Evolutionary conservation across 257 asterid species (phyloP), one percentile per base, ranked within the genome.

Genomic region (Catharanthus roseus): DNA sequence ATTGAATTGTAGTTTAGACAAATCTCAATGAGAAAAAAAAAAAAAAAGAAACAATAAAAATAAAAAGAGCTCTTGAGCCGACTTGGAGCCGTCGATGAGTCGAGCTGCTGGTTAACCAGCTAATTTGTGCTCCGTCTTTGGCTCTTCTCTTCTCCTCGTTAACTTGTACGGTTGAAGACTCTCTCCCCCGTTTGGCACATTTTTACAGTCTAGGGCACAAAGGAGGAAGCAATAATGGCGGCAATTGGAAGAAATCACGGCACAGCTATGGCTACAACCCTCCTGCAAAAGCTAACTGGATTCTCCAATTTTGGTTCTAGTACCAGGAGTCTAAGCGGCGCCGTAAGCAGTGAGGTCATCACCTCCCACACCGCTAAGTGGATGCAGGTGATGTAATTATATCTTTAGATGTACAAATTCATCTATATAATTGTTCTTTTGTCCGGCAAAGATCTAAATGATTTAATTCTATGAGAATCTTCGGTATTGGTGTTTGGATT

Each of bases 361-460:
- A 86, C 81, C 77, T 83, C 96, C 51, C 96, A 90, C 63, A 90
- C 96, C 69, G 86, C 67, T n/a, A 90, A 90, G 68, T 88, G 96
- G 96, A 90, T 88, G 96, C 96, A 90, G 96, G 96, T 90, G 24
- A 34, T 4, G 1, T 26, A 29, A 34, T 33, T 28, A 28, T 64
- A 12, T 51, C 64, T 72, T 13, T 18, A 36, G 7, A 62, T 62
- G 9, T 62, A 4, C 44, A 15, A 61, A 33, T 61, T 33, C 15
- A 57, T 15, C 23, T 41, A 7, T 62, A 3, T 5, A 11, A 0
- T 24, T 36, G 23, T 18, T 26, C 56, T 0, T 66, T 66, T 39
- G 38, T 39, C 6, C 24, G 55, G 7, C 58, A 15, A 49, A 19
- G 28, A 15, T 51, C 55, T 15, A 4, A 47, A 44, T 33, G 58